These are phyloP conservation scores for Umbelopsis vinacea DNA, from an alignment of 192 early-diverging fungal species.

Conservation along the genomic window DNA sequence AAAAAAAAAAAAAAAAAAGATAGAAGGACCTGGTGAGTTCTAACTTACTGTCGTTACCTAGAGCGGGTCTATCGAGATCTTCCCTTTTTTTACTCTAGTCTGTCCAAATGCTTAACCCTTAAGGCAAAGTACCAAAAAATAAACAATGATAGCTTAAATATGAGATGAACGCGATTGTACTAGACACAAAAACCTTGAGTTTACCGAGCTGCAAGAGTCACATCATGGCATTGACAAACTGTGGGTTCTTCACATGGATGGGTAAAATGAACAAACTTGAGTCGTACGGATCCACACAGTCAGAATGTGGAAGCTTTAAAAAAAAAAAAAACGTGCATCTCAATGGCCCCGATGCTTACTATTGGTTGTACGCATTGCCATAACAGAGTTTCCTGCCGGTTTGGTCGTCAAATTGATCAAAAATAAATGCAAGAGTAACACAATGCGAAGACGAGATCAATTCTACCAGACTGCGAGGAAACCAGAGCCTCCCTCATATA, in stretches of 20 bases:
- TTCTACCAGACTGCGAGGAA: not conserved
- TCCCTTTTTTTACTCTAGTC: too few relatives aligned
- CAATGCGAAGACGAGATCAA: not conserved
- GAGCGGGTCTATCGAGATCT: too few relatives aligned
- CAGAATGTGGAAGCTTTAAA: not conserved
- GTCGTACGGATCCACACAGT: constrained; percentile 7
- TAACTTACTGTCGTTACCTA: too few relatives aligned
- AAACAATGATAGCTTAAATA: too few relatives aligned
- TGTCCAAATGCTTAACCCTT: too few relatives aligned
- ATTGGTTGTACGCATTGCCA: not conserved
- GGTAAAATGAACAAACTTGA: not conserved
- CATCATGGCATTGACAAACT: not conserved
- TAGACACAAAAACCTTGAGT: not conserved
- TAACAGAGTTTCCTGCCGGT: not conserved
- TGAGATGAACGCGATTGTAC: too few relatives aligned
- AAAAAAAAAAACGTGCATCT: not conserved
- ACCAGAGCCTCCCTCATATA: not conserved
- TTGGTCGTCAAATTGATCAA: not conserved
- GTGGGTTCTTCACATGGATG: constrained; percentile 22
- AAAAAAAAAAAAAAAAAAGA: too few relatives aligned
- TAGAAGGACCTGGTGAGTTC: too few relatives aligned
- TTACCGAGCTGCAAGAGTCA: too few relatives aligned
- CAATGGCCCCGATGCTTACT: not conserved
- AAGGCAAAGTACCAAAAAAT: too few relatives aligned
- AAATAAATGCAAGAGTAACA: not conserved